Evolutionary conservation across 257 asterid genomes (phyloP).

Genomic region (Ballota nigra): DNA sequence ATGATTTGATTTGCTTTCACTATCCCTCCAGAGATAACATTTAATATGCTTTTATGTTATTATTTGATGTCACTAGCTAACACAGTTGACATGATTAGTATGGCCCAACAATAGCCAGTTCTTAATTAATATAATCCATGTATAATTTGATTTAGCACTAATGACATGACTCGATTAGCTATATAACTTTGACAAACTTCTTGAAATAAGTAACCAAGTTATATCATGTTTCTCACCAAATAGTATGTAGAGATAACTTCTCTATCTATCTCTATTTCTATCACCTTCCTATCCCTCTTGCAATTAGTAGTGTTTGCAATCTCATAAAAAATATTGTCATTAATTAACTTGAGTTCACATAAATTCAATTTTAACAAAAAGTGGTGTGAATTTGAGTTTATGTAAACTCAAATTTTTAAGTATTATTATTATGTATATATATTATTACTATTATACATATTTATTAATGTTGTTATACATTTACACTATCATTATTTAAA

Average conservation of each 20-base stretch:
- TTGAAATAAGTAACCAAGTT: neutral
- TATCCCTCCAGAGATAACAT: slow-evolving; percentile 32
- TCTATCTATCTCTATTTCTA: neutral
- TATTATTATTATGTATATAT: too few relatives aligned
- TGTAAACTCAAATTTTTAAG: too few relatives aligned
- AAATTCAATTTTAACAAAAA: too few relatives aligned
- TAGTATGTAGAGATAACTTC: neutral
- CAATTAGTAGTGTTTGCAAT: neutral
- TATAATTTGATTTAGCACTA: slow-evolving; percentile 7
- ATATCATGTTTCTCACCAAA: slow-evolving; percentile 14
- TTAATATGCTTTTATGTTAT: slow-evolving; percentile 16
- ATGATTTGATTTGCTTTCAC: slow-evolving; percentile 34
- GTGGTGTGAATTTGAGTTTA: too few relatives aligned
- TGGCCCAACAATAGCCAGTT: slow-evolving; percentile 26
- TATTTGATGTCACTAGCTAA: slow-evolving; percentile 25
- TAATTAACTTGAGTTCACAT: too few relatives aligned
- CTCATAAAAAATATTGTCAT: neutral
- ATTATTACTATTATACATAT: too few relatives aligned
- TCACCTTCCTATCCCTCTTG: neutral
- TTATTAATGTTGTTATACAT: too few relatives aligned
- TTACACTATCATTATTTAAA: too few relatives aligned
- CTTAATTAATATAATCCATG: neutral
- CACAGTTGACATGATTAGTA: slow-evolving; percentile 33
- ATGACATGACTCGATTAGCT: slow-evolving; percentile 19
- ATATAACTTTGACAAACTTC: neutral